Evolutionary conservation across 768 basidiomycete species (phyloP).

Genomic region (Amanita rubescens): DNA sequence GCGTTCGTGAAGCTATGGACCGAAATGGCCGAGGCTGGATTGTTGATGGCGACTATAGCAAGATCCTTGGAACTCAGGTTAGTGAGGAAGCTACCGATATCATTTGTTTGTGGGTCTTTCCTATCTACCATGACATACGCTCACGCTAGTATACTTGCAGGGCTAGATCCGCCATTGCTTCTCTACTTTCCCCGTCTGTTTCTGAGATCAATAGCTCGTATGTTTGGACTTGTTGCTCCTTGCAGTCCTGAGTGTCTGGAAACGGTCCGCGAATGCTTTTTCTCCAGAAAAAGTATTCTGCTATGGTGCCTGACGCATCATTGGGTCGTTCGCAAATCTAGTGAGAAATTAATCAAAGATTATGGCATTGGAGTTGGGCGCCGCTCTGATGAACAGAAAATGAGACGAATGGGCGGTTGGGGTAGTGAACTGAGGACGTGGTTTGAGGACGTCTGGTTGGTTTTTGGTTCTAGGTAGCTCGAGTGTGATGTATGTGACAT

Average conservation of each 20-base stretch:
- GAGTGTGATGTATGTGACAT: too few species aligned
- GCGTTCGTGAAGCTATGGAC: slow-evolving; percentile 22
- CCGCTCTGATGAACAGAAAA: not conserved
- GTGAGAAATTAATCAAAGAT: too few species aligned
- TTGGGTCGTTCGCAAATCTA: too few species aligned
- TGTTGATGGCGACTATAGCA: slow-evolving; percentile 40
- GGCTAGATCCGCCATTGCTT: slow-evolving; percentile 60
- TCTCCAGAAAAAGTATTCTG: slow-evolving; percentile 25
- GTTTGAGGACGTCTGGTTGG: too few species aligned
- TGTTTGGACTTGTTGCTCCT: slow-evolving; percentile 24
- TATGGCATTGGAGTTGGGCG: slow-evolving; percentile 32
- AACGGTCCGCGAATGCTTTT: slow-evolving; percentile 31
- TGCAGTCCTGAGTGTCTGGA: slow-evolving; percentile 45
- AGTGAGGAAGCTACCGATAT: slow-evolving; percentile 38
- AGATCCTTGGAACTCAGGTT: slow-evolving; percentile 24
- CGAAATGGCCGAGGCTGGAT: slow-evolving; percentile 39
- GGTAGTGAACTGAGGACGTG: too few species aligned
- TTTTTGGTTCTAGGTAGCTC: too few species aligned
- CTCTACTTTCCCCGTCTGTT: slow-evolving; percentile 56
- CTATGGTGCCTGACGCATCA: too few species aligned
- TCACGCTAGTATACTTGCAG: slow-evolving; percentile 23
- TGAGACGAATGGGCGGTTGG: not conserved
- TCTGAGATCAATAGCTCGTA: slow-evolving; percentile 27
- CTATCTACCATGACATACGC: not conserved
- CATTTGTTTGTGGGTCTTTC: slow-evolving; percentile 35